A percentile compares a stretch with the other conserved stretches of the same genome.
phyloP scores from a whole-genome alignment of 176 grass and related monocot species.

The Echinochloa phyllopogon region DNA sequence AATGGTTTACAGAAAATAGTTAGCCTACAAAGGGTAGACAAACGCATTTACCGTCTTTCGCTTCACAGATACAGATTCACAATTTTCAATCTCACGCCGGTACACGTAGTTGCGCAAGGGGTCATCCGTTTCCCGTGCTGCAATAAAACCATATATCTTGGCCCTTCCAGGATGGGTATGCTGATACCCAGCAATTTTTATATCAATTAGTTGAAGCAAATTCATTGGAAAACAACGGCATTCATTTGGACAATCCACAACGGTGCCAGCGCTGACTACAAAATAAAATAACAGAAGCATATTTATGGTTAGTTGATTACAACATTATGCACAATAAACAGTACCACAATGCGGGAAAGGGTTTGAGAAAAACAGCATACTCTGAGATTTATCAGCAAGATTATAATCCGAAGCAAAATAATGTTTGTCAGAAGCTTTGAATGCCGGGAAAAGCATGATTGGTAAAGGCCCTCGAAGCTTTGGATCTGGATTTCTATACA shows the following conservation, averaged over 20 bases:
- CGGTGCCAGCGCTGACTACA: background rate
- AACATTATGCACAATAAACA: background rate
- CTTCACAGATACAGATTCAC: background rate
- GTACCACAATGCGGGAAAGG: background rate
- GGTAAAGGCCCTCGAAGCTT: background rate
- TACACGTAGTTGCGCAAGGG: conserved; percentile 44
- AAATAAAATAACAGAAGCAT: background rate
- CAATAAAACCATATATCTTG: background rate
- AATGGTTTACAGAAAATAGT: too few species aligned
- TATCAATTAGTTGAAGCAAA: too few species aligned
- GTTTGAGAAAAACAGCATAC: background rate
- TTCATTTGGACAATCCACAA: too few species aligned
- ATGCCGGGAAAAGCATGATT: conserved; percentile 1
- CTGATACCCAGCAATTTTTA: background rate
- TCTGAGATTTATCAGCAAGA: background rate
- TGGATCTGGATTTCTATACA: background rate
- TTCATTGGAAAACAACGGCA: too few species aligned
- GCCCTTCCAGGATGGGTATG: background rate
- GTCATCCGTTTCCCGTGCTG: background rate
- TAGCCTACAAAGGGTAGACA: too few species aligned
- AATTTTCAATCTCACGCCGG: conserved; percentile 5
- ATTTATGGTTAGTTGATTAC: background rate
- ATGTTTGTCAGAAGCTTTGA: background rate
- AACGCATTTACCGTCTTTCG: background rate
- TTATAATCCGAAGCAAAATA: background rate